A percentile compares a stretch with the other conserved stretches of the same genome.
Conservation (phyloP, 169 alveolate species). For the Cryptosporidium meleagridis region DNA sequence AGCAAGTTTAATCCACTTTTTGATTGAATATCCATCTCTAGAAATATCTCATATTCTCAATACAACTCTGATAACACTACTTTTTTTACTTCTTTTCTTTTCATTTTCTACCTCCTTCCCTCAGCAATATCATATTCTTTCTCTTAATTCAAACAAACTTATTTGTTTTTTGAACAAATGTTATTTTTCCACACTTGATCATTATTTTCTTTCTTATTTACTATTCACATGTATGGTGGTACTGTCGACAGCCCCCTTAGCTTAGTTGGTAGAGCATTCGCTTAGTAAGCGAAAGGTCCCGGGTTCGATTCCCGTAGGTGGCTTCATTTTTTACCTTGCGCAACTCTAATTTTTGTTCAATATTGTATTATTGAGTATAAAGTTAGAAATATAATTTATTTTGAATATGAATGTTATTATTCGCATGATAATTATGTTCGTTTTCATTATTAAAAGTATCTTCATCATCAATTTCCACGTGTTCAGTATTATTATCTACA, state of each 20-base stretch:
- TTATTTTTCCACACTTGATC: background rate
- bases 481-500: too few relatives aligned
- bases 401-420: background rate
- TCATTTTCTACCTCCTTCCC: too few relatives aligned
- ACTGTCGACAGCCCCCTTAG: slow-evolving; percentile 81
- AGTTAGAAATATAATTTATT: background rate
- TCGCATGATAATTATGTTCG: background rate
- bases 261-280: slow-evolving; percentile 89
- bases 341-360: too few relatives aligned
- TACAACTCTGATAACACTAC: too few relatives aligned
- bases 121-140: too few relatives aligned
- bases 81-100: too few relatives aligned
- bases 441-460: background rate
- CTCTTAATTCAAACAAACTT: background rate
- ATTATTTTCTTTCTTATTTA: background rate
- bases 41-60: too few relatives aligned
- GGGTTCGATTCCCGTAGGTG: slow-evolving; percentile 90
- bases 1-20: too few relatives aligned
- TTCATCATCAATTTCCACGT: background rate
- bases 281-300: slow-evolving; percentile 90
- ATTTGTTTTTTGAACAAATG: background rate
- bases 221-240: background rate
- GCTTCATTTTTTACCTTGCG: slow-evolving; percentile 65
- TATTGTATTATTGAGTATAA: too few relatives aligned
- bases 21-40: too few relatives aligned